phyloP scores from a whole-genome alignment of 2,329 filamentous ascomycete genomes.

The Sporothrix brasiliensis region DNA sequence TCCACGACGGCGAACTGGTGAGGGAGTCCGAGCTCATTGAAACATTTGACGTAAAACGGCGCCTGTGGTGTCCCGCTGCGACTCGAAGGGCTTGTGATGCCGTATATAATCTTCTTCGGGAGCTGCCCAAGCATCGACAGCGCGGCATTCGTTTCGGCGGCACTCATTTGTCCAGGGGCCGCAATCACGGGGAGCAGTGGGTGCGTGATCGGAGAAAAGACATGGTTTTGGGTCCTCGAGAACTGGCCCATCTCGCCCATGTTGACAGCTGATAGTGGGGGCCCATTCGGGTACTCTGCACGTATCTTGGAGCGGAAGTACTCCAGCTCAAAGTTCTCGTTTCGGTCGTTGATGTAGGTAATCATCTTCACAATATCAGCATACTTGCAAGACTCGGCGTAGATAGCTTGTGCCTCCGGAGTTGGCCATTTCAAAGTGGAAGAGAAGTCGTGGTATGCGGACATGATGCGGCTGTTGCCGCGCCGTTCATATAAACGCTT shows the following conservation, averaged over 20 bases:
- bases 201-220: constrained; percentile 87
- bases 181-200: constrained; percentile 81
- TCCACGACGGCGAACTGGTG: constrained; percentile 78
- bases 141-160: constrained; percentile 80
- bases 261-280: constrained; percentile 80
- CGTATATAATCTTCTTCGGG: constrained; percentile 77
- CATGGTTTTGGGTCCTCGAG: constrained; percentile 79
- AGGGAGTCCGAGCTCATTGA: constrained; percentile 81
- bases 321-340: constrained; percentile 88
- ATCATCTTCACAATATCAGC: constrained; percentile 93
- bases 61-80: constrained; percentile 68
- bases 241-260: constrained; percentile 87
- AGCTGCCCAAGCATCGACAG: constrained; percentile 78
- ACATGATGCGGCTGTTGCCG: constrained; percentile 82
- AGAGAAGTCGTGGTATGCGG: constrained; percentile 89
- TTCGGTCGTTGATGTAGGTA: constrained; percentile 75
- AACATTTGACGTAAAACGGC: constrained; percentile 83
- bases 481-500: constrained; percentile 67
- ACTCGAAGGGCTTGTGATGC: constrained; percentile 72
- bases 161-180: constrained; percentile 81
- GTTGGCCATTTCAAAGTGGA: constrained; percentile 83
- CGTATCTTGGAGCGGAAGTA: constrained; percentile 81
- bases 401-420: constrained; percentile 69
- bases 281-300: constrained; percentile 66
- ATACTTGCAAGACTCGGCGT: constrained; percentile 70